Evolutionary conservation across 257 asterid species (phyloP).

Genomic region (Henckelia pumila): DNA sequence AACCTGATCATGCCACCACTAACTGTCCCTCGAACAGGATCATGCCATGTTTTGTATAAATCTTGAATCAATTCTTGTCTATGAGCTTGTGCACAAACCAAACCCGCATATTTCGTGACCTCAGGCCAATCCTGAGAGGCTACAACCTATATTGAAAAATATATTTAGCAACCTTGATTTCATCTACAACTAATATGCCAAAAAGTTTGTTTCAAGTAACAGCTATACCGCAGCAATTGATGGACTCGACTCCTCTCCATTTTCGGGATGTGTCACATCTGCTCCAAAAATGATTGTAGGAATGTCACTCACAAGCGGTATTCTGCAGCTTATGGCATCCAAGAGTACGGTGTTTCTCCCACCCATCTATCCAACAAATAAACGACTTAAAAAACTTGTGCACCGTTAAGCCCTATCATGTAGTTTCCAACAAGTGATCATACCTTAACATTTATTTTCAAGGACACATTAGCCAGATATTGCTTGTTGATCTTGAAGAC

Average conservation of each 20-base stretch:
- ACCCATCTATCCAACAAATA: conserved; percentile 69
- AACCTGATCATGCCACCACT: conserved; percentile 99
- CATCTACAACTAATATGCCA: background rate
- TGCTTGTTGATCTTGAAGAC: conserved; percentile 97
- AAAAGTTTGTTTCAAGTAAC: background rate
- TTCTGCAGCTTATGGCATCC: conserved; percentile 93
- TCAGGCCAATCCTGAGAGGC: conserved; percentile 99
- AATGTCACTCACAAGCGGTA: conserved; percentile 93
- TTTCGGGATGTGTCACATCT: conserved; percentile 97
- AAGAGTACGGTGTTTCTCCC: conserved; percentile 84
- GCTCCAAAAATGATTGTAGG: conserved; percentile 99
- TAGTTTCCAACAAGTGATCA: background rate
- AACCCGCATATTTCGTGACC: conserved; percentile 94
- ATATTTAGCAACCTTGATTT: conserved; percentile 11
- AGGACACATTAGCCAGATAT: conserved; percentile 93
- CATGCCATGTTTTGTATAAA: conserved; percentile 95
- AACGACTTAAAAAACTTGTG: background rate
- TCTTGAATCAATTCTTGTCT: conserved; percentile 96
- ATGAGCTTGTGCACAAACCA: conserved; percentile 99
- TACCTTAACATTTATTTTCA: conserved; percentile 96
- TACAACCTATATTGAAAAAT: conserved; percentile 62
- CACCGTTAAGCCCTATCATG: background rate
- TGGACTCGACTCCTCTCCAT: conserved; percentile 98
- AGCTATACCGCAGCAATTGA: conserved; percentile 92
- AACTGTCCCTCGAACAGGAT: conserved; percentile 88